A percentile compares a stretch with the other conserved stretches of the same genome.
phyloP scores from a whole-genome alignment of 106 monocot species.

The Dioscorea alata region DNA sequence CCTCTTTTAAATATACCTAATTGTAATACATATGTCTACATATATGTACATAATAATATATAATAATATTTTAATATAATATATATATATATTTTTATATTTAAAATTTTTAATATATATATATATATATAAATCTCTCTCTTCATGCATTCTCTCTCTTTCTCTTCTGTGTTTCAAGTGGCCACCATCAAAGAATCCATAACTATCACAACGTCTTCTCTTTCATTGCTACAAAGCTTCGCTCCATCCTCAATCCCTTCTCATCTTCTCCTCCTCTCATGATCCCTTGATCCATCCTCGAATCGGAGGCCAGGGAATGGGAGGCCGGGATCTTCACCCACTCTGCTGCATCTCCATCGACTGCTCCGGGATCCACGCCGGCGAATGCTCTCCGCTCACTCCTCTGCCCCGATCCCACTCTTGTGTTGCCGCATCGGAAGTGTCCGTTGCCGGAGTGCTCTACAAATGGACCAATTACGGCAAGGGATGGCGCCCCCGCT shows the following conservation, averaged over 20 bases:
- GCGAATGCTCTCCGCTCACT: slow-evolving; percentile 5
- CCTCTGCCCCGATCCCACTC: background rate
- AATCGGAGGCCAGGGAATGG: slow-evolving; percentile 9
- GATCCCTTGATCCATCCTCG: background rate
- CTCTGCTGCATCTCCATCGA: slow-evolving; percentile 41
- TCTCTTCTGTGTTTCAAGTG: background rate
- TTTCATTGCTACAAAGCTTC: no score
- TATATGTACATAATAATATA: no score
- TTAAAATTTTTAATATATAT: no score
- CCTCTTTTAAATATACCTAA: no score
- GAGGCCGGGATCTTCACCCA: slow-evolving; percentile 33
- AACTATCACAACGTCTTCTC: no score
- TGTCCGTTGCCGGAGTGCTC: slow-evolving; percentile 35
- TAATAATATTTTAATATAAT: no score
- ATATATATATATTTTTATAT: no score
- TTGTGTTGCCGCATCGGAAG: slow-evolving; percentile 14
- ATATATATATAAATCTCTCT: no score
- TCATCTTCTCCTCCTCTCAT: background rate
- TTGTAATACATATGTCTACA: no score
- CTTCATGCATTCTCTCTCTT: background rate
- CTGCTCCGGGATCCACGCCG: slow-evolving; percentile 7
- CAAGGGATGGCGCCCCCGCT: slow-evolving; percentile 44
- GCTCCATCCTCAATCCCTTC: background rate
- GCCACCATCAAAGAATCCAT: no score
- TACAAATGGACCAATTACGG: slow-evolving; percentile 75